Percentiles rank a stretch among this genome's conserved stretches.
Evolutionary conservation across 345 rosid genomes (phyloP).

Genomic region (Lumnitzera racemosa): DNA sequence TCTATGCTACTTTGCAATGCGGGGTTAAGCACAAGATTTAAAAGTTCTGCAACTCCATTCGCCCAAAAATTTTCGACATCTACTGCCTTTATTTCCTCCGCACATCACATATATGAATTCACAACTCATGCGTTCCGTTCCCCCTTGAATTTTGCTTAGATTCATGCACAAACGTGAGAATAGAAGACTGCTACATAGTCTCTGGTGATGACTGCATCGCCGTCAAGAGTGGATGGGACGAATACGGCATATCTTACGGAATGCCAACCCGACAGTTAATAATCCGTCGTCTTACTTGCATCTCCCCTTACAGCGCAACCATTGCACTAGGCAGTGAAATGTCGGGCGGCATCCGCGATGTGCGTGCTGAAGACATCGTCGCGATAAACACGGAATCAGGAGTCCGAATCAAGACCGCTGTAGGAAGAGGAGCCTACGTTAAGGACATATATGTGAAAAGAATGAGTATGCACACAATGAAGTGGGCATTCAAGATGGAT

Average conservation of each 20-base stretch:
- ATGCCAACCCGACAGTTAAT: constrained; percentile 27
- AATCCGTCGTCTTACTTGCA: constrained; percentile 27
- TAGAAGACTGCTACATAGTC: constrained; percentile 23
- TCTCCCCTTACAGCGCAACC: constrained; percentile 34
- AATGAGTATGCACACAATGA: constrained; percentile 19
- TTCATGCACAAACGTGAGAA: constrained; percentile 16
- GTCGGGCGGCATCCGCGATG: constrained; percentile 32
- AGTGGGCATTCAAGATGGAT: constrained; percentile 21
- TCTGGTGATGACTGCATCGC: constrained; percentile 20
- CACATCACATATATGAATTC: no score
- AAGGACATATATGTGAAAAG: constrained; percentile 19
- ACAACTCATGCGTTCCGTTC: no score
- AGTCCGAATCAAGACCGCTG: constrained; percentile 17
- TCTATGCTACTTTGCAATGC: no score
- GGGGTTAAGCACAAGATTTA: no score
- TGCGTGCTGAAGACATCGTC: constrained; percentile 22
- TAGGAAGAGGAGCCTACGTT: constrained; percentile 18
- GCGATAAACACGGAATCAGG: constrained; percentile 16
- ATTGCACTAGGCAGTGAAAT: constrained; percentile 39
- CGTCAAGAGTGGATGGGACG: constrained; percentile 20
- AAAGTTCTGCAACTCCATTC: no score
- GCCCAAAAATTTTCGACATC: no score
- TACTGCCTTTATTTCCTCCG: no score
- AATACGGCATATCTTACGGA: constrained; percentile 16
- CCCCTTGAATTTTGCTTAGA: constrained; percentile 3